Percentiles rank a stretch among this genome's conserved stretches.
Evolutionary conservation across 2,329 filamentous ascomycete genomes (phyloP).

Genomic region (Fragosphaeria purpurea): DNA sequence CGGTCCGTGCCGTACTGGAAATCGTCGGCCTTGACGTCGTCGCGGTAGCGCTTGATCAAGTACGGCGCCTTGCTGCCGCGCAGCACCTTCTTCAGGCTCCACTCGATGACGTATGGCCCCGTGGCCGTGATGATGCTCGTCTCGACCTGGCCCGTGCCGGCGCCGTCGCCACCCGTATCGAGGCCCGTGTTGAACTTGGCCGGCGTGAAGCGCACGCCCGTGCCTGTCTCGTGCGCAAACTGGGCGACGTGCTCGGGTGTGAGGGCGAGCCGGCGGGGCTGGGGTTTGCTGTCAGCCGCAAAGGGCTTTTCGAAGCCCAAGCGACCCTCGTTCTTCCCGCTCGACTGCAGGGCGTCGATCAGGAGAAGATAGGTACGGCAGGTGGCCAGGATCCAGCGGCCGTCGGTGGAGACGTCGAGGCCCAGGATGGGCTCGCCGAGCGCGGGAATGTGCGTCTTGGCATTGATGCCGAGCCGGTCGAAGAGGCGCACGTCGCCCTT

Average conservation of each 20-base stretch:
- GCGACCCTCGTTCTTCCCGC: constrained; percentile 93
- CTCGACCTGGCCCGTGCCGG: constrained; percentile 56
- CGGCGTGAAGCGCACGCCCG: constrained; percentile 75
- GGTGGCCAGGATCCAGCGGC: constrained; percentile 89
- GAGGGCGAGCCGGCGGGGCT: constrained; percentile 79
- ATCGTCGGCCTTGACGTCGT: constrained; percentile 95
- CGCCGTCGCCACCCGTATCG: constrained; percentile 41
- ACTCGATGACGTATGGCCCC: constrained; percentile 92
- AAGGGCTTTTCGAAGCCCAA: constrained; percentile 96
- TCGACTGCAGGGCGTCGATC: constrained; percentile 81
- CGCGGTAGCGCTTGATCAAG: constrained; percentile 89
- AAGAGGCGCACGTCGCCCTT: constrained; percentile 96
- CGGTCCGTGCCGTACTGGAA: constrained; percentile 97
- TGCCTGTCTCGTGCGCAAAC: constrained; percentile 92
- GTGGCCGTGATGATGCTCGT: constrained; percentile 96
- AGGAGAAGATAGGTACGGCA: constrained; percentile 91
- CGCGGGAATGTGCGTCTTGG: constrained; percentile 93
- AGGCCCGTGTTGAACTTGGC: constrained; percentile 75
- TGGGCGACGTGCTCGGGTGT: constrained; percentile 91
- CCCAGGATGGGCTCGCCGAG: constrained; percentile 92
- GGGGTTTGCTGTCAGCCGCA: constrained; percentile 84
- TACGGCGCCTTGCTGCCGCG: constrained; percentile 77
- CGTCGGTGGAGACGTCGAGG: constrained; percentile 89
- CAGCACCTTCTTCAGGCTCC: constrained; percentile 86
- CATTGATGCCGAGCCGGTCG: constrained; percentile 90